Base-by-base conservation (phyloP, 2,329 filamentous ascomycete genomes). In the Hymenoscyphus infarciens region DNA sequence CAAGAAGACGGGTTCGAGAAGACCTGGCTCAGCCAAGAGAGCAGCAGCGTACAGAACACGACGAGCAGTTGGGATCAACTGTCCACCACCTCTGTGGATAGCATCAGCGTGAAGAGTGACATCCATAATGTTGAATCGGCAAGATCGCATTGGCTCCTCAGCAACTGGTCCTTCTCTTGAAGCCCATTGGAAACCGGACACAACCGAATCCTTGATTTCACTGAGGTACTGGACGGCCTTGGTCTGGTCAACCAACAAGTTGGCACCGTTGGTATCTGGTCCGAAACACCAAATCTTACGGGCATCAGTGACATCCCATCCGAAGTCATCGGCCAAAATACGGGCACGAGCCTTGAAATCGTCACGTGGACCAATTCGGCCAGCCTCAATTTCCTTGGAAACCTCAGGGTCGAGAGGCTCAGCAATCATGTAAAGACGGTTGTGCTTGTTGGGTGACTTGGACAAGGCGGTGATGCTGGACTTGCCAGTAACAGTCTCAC, bases 371-470 rank as follows among this genome's bases (percentile, higher is more conserved):
- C 81, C 84, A 79, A 99, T 92, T 85, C 92, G 95, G 83, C 95
- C 95, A 61, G 77, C 71, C 84, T 99, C 95, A 70, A 99, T 99
- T 75, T 90, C 91, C 76, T 87, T 86, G 74, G 91, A 85, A 66
- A 99, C 89, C 74, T 98, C 95, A 86, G 99, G 95, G 55, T 87
- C 87, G 62, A 99, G 85, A 74, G 95, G 95, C 82, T 92, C 83
- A 70, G 95, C 95, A 80, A 86, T 87, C 82, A 99, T 88, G 86
- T 98, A 99, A 66, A 99, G 86, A 92, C 95, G 94, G 87, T 99
- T 99, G 90, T 99, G 95, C 92, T 99, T 99, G 91, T 99, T 99
- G 83, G 95, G 95, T 57, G 95, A 99, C 87, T 99, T 99, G 81
- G 95, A 98, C 75, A 99, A 86, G 72, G 95, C 95, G 76, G 91